phyloP scores from a whole-genome alignment of 176 grass and related monocot species.

The Eragrostis curvula region DNA sequence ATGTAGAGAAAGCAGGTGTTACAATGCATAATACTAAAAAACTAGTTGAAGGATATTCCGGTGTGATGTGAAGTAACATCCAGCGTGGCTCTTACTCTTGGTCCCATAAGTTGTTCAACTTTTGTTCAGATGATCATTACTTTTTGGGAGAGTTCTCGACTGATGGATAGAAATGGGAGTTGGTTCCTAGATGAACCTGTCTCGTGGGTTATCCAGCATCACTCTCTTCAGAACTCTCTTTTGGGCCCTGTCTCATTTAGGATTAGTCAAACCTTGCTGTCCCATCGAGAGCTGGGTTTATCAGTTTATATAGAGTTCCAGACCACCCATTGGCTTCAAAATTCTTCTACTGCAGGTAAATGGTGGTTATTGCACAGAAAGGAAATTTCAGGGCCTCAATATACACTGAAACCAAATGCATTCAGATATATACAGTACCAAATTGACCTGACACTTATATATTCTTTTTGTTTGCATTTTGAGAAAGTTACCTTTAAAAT shows the following conservation, averaged over 20 bases:
- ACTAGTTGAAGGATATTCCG: background rate
- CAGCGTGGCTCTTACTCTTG: background rate
- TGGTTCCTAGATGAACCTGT: background rate
- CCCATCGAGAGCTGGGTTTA: background rate
- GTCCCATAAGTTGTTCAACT: constrained; percentile 7
- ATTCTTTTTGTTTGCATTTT: no score
- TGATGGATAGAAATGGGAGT: background rate
- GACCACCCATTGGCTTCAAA: background rate
- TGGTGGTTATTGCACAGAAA: no score
- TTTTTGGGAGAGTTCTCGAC: background rate
- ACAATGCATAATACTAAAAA: background rate
- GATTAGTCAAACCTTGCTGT: background rate
- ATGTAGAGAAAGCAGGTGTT: background rate
- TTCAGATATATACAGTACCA: no score
- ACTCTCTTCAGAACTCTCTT: background rate
- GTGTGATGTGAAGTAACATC: background rate
- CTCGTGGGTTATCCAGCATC: background rate
- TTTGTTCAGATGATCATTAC: constrained; percentile 19
- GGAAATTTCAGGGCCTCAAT: no score
- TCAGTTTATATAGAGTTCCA: background rate
- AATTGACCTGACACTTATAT: no score
- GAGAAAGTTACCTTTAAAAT: no score
- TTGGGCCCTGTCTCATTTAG: background rate
- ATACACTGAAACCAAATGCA: no score
- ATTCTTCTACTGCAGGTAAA: no score